Evolutionary conservation across 306 rosid genomes (phyloP), one percentile per base, ranked within the genome.

Genomic region (Sindora glabra): DNA sequence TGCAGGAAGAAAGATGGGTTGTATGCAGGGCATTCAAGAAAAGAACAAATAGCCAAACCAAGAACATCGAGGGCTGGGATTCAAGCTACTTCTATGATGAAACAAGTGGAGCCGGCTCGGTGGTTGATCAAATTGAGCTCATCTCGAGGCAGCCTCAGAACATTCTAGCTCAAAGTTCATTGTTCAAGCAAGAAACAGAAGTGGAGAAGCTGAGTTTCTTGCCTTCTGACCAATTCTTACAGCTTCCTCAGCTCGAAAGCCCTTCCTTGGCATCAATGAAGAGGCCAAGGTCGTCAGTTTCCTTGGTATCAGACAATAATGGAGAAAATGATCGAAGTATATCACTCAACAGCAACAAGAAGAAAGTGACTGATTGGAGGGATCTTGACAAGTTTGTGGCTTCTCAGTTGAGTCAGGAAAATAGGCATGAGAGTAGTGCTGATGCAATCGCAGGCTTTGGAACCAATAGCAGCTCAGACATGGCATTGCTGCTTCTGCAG

Each of bases 1-100:
- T 74, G 23, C 81, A 92, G 98, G 96, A 92, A 61, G 96, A 92
- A 92, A 96, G 98, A 49, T 92, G 98, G 98, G 98, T 92, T 8
- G 96, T 92, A 0, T 92, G 98, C 70, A 75, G 88, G 73, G 98
- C 98, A 59, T 92, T 92, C 95, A 92, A 82, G 90, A 92, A 92
- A 65, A 72, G 83, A 75, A 69, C 67, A 45, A 89, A 34, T 5
- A 29, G 72, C 21, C 96, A 83, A 72, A 76, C 59, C 21, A 91
- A 81, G 78, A 64, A 49, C 22, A 53, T 70, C 10, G 94, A 83
- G 65, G 84, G 72, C 33, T 86, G 95, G 95, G 87, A 89, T 45
- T 66, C 90, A 47, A 84, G 72, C 69, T 70, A 80, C 74, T 76
- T 78, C 58, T 78, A 80, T 23, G 94, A 83, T 1, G 98, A 92